A percentile compares a stretch with the other conserved stretches of the same genome.
phyloP scores from a whole-genome alignment of 2,329 filamentous ascomycete genomes.

The Penicillium nordicum region DNA sequence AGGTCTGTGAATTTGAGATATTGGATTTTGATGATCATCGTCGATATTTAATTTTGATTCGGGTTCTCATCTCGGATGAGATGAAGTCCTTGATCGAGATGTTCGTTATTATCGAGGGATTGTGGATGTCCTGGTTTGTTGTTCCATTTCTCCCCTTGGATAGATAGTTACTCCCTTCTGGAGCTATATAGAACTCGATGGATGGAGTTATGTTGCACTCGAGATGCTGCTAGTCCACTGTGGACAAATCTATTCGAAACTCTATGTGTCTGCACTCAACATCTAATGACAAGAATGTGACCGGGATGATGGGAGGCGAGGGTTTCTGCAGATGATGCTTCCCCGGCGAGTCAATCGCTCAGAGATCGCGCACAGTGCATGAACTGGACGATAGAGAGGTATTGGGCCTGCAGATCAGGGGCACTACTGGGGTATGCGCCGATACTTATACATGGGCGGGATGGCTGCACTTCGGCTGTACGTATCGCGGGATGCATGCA shows the following conservation, averaged over 20 bases:
- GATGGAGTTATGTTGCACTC: not conserved
- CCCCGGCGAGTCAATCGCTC: not conserved
- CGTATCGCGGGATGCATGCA: conserved; percentile 23
- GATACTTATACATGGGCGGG: conserved; percentile 19
- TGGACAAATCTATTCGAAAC: not conserved
- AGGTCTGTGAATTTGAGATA: not conserved
- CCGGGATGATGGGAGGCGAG: conserved; percentile 14
- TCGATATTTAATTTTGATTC: not conserved
- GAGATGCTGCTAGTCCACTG: not conserved
- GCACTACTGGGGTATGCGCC: conserved; percentile 6
- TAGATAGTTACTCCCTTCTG: not conserved
- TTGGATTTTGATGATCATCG: not conserved
- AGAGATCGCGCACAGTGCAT: conserved; percentile 6
- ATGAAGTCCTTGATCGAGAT: not conserved
- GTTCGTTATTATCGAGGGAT: not conserved
- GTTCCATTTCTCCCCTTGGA: not conserved
- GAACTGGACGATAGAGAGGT: conserved; percentile 4
- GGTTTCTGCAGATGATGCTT: conserved; percentile 11
- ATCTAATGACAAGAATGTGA: conserved; percentile 20
- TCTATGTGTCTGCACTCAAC: conserved; percentile 4
- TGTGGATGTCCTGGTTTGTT: not conserved
- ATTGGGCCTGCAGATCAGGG: conserved; percentile 20
- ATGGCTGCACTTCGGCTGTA: conserved; percentile 7
- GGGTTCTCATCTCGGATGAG: not conserved
- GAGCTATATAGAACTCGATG: not conserved